Conservation (phyloP, 768 basidiomycete species). For the Tulasnella sp. region DNA sequence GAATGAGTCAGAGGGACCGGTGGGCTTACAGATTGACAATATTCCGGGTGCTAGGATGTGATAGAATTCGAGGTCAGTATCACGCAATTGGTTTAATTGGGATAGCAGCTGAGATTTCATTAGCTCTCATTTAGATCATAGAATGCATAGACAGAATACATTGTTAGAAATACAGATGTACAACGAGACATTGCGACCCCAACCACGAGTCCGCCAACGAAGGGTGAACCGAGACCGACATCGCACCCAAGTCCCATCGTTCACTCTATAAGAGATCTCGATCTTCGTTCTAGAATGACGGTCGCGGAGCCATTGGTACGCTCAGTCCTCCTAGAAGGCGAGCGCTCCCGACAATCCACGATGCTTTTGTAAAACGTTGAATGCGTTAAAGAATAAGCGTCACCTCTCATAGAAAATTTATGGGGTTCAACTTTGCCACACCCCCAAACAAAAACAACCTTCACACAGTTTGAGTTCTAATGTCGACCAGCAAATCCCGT, state of each 20-base stretch:
- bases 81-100: too few species aligned
- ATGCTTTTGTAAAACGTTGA: too few species aligned
- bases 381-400: too few species aligned
- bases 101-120: too few species aligned
- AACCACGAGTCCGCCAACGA: conserved; percentile 9
- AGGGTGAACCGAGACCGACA: conserved; percentile 9
- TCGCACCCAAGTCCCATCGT: conserved; percentile 15
- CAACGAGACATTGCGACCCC: conserved; percentile 14
- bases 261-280: too few species aligned
- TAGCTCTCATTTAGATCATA: neutral
- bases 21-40: conserved; percentile 38
- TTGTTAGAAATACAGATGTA: conserved; percentile 12
- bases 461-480: too few species aligned
- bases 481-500: too few species aligned
- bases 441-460: too few species aligned
- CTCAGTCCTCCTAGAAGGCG: conserved; percentile 6
- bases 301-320: conserved; percentile 14
- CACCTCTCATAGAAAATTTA: too few species aligned
- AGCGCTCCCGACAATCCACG: conserved; percentile 13
- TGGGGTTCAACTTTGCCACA: too few species aligned
- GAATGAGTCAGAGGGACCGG: conserved; percentile 40
- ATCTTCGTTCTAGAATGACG: conserved; percentile 13
- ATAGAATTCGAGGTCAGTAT: neutral
- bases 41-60: conserved; percentile 3
- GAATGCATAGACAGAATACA: neutral